These are phyloP conservation scores for Penicillium sp. DNA, from an alignment of 2,329 filamentous ascomycete species.

Conservation along the genomic window DNA sequence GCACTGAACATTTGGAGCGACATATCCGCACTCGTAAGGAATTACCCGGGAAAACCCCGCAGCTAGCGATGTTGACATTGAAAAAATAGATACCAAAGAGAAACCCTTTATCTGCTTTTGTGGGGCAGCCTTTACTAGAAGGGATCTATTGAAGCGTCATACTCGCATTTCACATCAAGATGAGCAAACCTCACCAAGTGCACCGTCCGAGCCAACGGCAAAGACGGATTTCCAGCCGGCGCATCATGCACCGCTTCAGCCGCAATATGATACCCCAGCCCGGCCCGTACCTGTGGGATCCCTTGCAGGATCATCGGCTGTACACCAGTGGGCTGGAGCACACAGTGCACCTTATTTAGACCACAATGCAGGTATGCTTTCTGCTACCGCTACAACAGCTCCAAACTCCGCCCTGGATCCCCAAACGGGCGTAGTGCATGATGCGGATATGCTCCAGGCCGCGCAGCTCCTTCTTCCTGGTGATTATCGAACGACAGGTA, in stretches of 20 bases:
- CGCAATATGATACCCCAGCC: slow-evolving; percentile 24
- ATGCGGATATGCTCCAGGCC: slow-evolving; percentile 42
- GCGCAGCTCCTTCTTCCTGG: slow-evolving; percentile 35
- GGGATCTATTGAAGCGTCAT: slow-evolving; percentile 37
- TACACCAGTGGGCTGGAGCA: slow-evolving; percentile 30
- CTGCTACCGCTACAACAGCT: slow-evolving; percentile 14
- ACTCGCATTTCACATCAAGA: slow-evolving; percentile 36
- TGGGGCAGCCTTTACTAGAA: slow-evolving; percentile 37
- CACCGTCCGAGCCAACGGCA: slow-evolving; percentile 25
- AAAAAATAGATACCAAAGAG: slow-evolving; percentile 34
- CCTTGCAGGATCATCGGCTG: slow-evolving; percentile 21
- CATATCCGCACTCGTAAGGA: slow-evolving; percentile 38
- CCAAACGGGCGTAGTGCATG: slow-evolving; percentile 30
- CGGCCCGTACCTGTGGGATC: slow-evolving; percentile 24
- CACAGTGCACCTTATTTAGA: slow-evolving; percentile 29
- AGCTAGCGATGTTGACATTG: slow-evolving; percentile 1
- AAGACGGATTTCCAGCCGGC: slow-evolving; percentile 20
- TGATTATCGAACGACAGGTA: slow-evolving; percentile 28
- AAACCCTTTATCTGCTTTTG: slow-evolving; percentile 40
- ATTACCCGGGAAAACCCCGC: not conserved
- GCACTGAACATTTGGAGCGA: slow-evolving; percentile 38
- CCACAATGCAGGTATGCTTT: slow-evolving; percentile 21
- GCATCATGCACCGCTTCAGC: slow-evolving; percentile 15
- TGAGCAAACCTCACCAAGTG: slow-evolving; percentile 30
- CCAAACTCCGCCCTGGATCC: slow-evolving; percentile 14